Evolutionary conservation across 2,329 filamentous ascomycete genomes (phyloP).

Genomic region (Paecilomyces fulvus): DNA sequence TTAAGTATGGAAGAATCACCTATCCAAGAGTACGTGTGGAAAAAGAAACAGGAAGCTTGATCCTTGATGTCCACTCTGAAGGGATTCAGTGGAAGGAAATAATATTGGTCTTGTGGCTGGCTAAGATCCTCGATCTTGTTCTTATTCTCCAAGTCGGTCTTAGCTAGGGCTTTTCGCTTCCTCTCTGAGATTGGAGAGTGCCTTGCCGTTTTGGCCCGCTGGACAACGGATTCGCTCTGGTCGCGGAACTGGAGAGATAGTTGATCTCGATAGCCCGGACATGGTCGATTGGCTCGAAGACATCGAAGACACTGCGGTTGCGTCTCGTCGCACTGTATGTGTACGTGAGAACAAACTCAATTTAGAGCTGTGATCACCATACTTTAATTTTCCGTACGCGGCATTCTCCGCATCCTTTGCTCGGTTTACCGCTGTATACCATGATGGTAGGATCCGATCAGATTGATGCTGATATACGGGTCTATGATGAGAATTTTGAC

Average conservation of each 20-base stretch:
- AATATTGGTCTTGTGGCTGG: not conserved
- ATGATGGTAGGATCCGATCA: slow-evolving; percentile 7
- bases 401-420: slow-evolving; percentile 27
- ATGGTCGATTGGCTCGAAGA: slow-evolving; percentile 50
- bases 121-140: not conserved
- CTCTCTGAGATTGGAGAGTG: slow-evolving; percentile 3
- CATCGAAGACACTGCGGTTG: slow-evolving; percentile 56
- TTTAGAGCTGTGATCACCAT: slow-evolving; percentile 4
- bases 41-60: slow-evolving; percentile 27
- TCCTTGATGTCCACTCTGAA: not conserved
- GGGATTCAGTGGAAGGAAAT: not conserved
- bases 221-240: slow-evolving; percentile 54
- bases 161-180: slow-evolving; percentile 6
- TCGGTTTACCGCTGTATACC: slow-evolving; percentile 24
- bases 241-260: slow-evolving; percentile 59
- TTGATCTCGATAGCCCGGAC: slow-evolving; percentile 57
- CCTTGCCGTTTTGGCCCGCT: slow-evolving; percentile 37
- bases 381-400: slow-evolving; percentile 24
- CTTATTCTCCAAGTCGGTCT: not conserved
- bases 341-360: slow-evolving; percentile 8
- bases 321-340: slow-evolving; percentile 50
- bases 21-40: slow-evolving; percentile 24
- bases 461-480: not conserved
- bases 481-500: not conserved
- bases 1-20: slow-evolving; percentile 18